Conservation (phyloP, 2,329 filamentous ascomycete species). For the Colletotrichum caudatum region DNA sequence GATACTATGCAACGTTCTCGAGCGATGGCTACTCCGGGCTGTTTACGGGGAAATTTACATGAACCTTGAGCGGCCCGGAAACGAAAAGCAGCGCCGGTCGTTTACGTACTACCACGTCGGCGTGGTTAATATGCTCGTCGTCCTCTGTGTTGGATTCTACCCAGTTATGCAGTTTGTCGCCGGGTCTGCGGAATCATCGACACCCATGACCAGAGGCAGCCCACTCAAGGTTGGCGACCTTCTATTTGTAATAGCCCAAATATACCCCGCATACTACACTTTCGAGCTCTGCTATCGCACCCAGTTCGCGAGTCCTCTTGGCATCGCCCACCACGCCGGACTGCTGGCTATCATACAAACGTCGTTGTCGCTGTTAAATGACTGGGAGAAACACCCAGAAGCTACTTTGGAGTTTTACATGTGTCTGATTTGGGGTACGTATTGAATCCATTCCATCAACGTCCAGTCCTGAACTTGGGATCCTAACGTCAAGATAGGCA, state of each 20-base stretch:
- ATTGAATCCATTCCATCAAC: background rate
- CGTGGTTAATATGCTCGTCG: conserved; percentile 14
- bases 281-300: conserved; percentile 42
- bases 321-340: conserved; percentile 39
- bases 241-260: conserved; percentile 32
- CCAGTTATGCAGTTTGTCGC: conserved; percentile 33
- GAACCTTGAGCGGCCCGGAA: conserved; percentile 4
- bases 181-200: conserved; percentile 7
- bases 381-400: conserved; percentile 17
- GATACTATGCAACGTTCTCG: conserved; percentile 32
- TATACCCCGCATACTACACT: conserved; percentile 39
- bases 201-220: background rate
- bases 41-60: conserved; percentile 30
- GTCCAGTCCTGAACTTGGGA: fast-evolving
- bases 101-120: conserved; percentile 41
- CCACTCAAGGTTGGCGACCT: conserved; percentile 28
- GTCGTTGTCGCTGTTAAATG: conserved; percentile 27
- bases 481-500: conserved; percentile 2
- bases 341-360: conserved; percentile 39
- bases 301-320: conserved; percentile 35
- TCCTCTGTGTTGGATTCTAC: conserved; percentile 32
- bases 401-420: conserved; percentile 37
- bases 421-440: conserved; percentile 37
- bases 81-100: conserved; percentile 36
- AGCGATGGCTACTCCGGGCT: conserved; percentile 32